Evolutionary conservation across 345 rosid species (phyloP).

Genomic region (Murraya paniculata): DNA sequence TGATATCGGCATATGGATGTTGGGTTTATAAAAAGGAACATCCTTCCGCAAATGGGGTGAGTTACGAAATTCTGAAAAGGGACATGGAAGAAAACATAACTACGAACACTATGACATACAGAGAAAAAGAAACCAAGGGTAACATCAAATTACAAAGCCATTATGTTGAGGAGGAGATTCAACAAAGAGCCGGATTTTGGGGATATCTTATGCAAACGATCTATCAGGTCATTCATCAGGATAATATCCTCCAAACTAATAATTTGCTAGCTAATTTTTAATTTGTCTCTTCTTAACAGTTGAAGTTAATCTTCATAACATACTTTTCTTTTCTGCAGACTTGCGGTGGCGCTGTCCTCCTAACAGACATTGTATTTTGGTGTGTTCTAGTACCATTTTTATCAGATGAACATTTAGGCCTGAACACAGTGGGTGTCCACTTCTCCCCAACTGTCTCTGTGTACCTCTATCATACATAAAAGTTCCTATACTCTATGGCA

Average conservation of each 20-base stretch:
- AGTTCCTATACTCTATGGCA: background rate
- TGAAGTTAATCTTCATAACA: conserved; percentile 1
- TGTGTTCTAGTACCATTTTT: conserved; percentile 62
- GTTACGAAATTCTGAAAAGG: conserved; percentile 15
- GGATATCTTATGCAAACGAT: conserved; percentile 71
- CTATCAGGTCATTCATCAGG: conserved; percentile 55
- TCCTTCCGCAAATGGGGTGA: conserved; percentile 23
- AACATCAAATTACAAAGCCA: conserved; percentile 40
- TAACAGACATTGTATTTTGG: conserved; percentile 81
- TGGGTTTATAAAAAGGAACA: conserved; percentile 37
- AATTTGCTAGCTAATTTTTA: background rate
- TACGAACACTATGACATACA: conserved; percentile 1
- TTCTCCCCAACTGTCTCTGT: background rate
- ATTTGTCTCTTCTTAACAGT: background rate
- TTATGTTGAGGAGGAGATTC: conserved; percentile 38
- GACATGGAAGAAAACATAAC: conserved; percentile 27
- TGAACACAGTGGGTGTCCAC: conserved; percentile 49
- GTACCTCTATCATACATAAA: background rate
- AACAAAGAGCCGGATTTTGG: conserved; percentile 54
- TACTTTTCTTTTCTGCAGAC: conserved; percentile 36
- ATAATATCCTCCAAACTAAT: no score
- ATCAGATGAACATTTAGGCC: conserved; percentile 55
- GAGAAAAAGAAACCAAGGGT: conserved; percentile 24
- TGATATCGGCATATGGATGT: conserved; percentile 72
- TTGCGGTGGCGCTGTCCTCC: conserved; percentile 76